phyloP scores from a whole-genome alignment of 164 flowering plant species.

The Kalanchoe fedtschenkoi region DNA sequence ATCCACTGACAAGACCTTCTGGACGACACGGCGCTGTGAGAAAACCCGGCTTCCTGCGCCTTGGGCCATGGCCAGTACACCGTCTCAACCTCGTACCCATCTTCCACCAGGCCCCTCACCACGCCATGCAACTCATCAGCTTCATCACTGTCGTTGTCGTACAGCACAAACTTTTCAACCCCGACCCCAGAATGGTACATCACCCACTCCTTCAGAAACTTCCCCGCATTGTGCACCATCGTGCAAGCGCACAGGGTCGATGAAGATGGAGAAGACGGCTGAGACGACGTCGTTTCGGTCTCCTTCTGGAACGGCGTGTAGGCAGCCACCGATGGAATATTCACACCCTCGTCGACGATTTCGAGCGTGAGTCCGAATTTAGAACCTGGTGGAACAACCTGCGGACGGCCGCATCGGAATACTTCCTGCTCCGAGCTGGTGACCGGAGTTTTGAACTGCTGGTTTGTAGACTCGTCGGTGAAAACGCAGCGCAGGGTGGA shows the following conservation, averaged over 20 bases:
- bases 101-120: conserved; percentile 22
- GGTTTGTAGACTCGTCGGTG: conserved; percentile 7
- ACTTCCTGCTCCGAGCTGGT: conserved; percentile 66
- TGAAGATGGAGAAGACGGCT: not conserved
- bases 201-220: conserved; percentile 80
- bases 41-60: conserved; percentile 91
- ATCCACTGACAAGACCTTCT: conserved; percentile 57
- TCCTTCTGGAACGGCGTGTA: no score
- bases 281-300: conserved; percentile 10
- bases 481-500: conserved; percentile 53
- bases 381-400: conserved; percentile 8
- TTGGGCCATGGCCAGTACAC: conserved; percentile 79
- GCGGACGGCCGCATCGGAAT: conserved; percentile 57
- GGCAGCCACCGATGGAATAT: conserved; percentile 53
- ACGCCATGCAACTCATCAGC: conserved; percentile 20
- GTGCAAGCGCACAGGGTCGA: conserved; percentile 54
- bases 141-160: conserved; percentile 85
- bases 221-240: conserved; percentile 73
- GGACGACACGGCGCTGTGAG: conserved; percentile 45
- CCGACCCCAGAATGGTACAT: conserved; percentile 59
- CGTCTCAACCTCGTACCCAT: conserved; percentile 33
- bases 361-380: conserved; percentile 35
- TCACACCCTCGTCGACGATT: conserved; percentile 9
- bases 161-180: conserved; percentile 57
- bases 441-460: conserved; percentile 38